These are phyloP conservation scores for Colletotrichum chlorophyti DNA, from an alignment of 2,329 filamentous ascomycete species.

Conservation along the genomic window DNA sequence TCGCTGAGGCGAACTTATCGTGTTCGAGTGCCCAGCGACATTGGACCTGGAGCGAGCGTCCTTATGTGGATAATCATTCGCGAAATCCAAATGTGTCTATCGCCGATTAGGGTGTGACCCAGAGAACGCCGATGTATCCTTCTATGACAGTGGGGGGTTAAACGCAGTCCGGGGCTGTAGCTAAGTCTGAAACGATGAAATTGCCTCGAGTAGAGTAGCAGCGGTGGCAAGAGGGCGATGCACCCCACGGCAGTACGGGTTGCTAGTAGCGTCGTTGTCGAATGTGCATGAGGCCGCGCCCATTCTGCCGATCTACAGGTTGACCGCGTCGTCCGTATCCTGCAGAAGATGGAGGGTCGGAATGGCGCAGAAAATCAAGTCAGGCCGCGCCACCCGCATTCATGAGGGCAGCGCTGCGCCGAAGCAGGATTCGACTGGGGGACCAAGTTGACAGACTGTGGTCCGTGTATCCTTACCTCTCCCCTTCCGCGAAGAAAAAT, in stretches of 20 bases:
- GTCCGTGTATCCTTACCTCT: no score
- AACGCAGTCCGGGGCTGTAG: neutral
- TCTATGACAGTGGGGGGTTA: neutral
- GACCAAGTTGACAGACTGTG: no score
- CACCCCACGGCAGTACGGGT: neutral
- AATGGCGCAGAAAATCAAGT: slow-evolving; percentile 7
- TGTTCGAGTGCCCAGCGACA: neutral
- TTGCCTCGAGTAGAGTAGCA: neutral
- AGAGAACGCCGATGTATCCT: slow-evolving; percentile 17
- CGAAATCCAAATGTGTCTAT: slow-evolving; percentile 19
- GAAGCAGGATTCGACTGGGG: neutral
- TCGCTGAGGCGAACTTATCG: neutral
- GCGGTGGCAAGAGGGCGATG: neutral
- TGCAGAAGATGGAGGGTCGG: slow-evolving; percentile 26
- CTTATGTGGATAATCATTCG: neutral
- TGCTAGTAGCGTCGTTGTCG: neutral
- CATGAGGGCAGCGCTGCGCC: neutral
- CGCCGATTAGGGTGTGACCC: neutral
- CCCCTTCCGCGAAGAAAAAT: no score
- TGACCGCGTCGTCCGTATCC: neutral
- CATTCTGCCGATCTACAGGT: slow-evolving; percentile 12
- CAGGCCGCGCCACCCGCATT: slow-evolving; percentile 24
- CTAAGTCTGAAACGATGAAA: slow-evolving; percentile 1
- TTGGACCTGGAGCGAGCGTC: neutral
- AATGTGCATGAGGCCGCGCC: neutral